Evolutionary conservation across 2,329 filamentous ascomycete genomes (phyloP).

Genomic region (Xylaria sp.): DNA sequence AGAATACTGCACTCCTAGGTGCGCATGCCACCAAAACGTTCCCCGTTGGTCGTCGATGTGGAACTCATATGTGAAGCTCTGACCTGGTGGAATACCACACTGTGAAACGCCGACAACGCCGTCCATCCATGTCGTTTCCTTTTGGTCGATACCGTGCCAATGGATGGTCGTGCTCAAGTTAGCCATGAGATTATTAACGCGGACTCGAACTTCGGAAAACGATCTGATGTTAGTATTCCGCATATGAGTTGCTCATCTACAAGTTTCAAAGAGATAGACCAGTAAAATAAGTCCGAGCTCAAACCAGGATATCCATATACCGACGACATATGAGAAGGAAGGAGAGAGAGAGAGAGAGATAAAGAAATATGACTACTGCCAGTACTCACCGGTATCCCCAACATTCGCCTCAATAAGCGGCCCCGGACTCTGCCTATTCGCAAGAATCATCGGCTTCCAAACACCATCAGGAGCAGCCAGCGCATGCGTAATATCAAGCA

Average conservation of each 20-base stretch:
- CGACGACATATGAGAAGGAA: too few species aligned
- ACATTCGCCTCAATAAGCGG: constrained; percentile 52
- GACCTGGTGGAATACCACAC: constrained; percentile 62
- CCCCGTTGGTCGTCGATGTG: constrained; percentile 49
- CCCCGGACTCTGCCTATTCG: constrained; percentile 51
- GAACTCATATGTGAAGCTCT: constrained; percentile 66
- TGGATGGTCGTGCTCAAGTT: constrained; percentile 61
- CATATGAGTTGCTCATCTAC: neutral
- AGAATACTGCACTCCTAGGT: constrained; percentile 65
- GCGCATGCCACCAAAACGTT: constrained; percentile 64
- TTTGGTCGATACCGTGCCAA: constrained; percentile 72
- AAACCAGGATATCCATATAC: too few species aligned
- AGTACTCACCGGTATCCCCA: constrained; percentile 45
- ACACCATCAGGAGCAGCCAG: constrained; percentile 45
- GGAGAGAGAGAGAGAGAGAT: too few species aligned
- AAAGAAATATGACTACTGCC: too few species aligned
- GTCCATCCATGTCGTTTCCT: constrained; percentile 69
- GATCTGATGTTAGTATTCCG: neutral
- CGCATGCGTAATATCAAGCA: constrained; percentile 43
- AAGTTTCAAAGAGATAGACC: neutral
- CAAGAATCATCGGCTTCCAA: constrained; percentile 46
- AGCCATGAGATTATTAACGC: constrained; percentile 47
- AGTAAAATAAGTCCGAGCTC: neutral
- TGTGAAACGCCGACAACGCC: constrained; percentile 67
- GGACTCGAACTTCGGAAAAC: constrained; percentile 41